Conservation (phyloP, 768 basidiomycete genomes). For the Lactifluus rugatus region DNA sequence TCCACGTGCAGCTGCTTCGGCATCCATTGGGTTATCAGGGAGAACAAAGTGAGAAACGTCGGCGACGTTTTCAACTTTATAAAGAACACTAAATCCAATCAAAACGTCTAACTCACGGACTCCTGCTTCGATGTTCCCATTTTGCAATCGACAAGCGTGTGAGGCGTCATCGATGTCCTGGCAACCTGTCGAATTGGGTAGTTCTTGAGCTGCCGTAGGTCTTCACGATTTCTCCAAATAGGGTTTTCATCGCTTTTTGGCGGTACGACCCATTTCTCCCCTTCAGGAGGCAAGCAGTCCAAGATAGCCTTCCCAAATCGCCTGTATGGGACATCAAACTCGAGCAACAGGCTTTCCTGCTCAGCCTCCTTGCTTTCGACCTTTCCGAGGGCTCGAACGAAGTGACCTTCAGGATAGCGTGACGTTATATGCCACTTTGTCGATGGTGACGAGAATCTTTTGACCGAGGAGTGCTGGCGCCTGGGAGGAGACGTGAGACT, state of each 20-base stretch:
- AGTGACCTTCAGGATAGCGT: constrained; percentile 93
- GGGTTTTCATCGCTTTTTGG: constrained; percentile 44
- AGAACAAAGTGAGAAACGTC: constrained; percentile 96
- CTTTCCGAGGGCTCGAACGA: constrained; percentile 84
- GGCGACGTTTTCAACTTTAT: constrained; percentile 64
- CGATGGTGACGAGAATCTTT: constrained; percentile 93
- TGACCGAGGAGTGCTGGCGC: constrained; percentile 80
- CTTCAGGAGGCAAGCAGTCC: constrained; percentile 82
- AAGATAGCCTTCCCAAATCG: constrained; percentile 95
- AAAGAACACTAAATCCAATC: neutral
- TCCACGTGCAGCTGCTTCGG: constrained; percentile 88
- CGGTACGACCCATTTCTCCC: constrained; percentile 89
- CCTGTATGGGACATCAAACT: constrained; percentile 92
- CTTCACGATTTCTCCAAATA: constrained; percentile 78
- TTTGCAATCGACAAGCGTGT: constrained; percentile 78
- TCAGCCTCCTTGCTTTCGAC: constrained; percentile 95
- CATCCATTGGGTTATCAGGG: constrained; percentile 92
- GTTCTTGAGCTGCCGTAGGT: constrained; percentile 50
- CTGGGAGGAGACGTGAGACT: constrained; percentile 85
- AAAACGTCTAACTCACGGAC: constrained; percentile 64
- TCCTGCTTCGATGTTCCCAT: constrained; percentile 93
- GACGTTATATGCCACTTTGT: constrained; percentile 83
- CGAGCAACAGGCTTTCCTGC: constrained; percentile 84
- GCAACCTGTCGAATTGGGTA: constrained; percentile 47
- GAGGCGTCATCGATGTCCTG: constrained; percentile 98